Conservation (phyloP, 2,329 filamentous ascomycete genomes). For the Cordyceps tenuipes region DNA sequence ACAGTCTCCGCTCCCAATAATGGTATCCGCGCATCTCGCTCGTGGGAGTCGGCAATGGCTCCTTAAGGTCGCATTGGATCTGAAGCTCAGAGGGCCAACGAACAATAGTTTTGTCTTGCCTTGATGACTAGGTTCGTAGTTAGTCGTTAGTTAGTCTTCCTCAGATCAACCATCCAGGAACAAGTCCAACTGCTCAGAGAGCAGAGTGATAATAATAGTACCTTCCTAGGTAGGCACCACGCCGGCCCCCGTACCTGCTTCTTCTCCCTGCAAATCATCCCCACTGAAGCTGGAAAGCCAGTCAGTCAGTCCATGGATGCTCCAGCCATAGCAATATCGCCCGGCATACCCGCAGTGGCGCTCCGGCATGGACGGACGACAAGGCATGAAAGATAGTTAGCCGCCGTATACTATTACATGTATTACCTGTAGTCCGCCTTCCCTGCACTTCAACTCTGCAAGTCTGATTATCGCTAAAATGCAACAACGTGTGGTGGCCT, state of each 20-base stretch:
- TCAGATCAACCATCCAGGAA: not conserved
- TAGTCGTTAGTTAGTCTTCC: too few species aligned
- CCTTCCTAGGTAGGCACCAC: not conserved
- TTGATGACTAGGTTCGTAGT: too few species aligned
- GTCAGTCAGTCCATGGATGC: conserved; percentile 1
- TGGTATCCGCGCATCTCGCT: not conserved
- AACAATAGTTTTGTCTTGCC: too few species aligned
- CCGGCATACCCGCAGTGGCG: not conserved
- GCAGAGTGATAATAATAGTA: not conserved
- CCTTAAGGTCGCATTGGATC: too few species aligned
- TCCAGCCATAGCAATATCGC: not conserved
- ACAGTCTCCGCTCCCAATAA: not conserved
- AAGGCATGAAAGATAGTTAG: not conserved
- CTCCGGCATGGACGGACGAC: not conserved
- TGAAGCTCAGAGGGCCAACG: too few species aligned
- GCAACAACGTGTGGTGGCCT: not conserved
- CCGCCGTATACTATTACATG: too few species aligned
- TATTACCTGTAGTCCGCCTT: too few species aligned
- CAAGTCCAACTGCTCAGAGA: not conserved
- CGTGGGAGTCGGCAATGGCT: not conserved
- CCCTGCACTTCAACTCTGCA: too few species aligned
- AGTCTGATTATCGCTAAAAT: not conserved
- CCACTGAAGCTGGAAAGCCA: not conserved
- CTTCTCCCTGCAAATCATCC: not conserved
- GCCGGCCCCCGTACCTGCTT: not conserved